These are phyloP conservation scores for Cornus florida DNA, from an alignment of 148 eudicot species.

Conservation along the genomic window DNA sequence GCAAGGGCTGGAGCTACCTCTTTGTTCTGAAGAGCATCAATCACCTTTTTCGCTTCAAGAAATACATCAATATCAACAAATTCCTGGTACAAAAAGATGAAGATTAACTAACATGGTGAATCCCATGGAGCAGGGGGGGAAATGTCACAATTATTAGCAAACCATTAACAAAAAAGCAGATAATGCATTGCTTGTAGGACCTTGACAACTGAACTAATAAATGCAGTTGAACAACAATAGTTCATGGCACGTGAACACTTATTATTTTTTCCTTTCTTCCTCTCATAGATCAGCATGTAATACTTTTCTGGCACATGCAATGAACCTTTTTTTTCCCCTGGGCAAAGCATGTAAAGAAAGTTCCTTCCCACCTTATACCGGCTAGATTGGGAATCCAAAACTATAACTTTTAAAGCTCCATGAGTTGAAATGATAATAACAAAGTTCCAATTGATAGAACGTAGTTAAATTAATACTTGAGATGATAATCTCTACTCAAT, in stretches of 20 bases:
- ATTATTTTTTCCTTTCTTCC: background rate
- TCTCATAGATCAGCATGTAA: background rate
- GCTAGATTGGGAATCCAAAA: background rate
- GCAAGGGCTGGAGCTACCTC: constrained; percentile 92
- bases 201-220: background rate
- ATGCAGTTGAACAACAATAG: background rate
- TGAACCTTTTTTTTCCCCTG: background rate
- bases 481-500: background rate
- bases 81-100: constrained; percentile 49
- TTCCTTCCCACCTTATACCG: too few relatives aligned
- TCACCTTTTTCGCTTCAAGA: constrained; percentile 86
- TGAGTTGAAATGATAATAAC: background rate
- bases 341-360: too few relatives aligned
- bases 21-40: constrained; percentile 88
- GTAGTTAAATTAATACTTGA: background rate
- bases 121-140: background rate
- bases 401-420: background rate
- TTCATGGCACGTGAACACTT: background rate
- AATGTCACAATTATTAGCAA: background rate
- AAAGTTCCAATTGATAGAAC: background rate
- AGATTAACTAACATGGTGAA: constrained; percentile 5
- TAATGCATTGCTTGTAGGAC: background rate
- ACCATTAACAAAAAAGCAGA: background rate
- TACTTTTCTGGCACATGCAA: background rate
- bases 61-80: constrained; percentile 96